Evolutionary conservation across 1,139 yeast genomes (phyloP), one percentile per base, ranked within the genome.

Genomic region (Blastobotrys malaysiensis): DNA sequence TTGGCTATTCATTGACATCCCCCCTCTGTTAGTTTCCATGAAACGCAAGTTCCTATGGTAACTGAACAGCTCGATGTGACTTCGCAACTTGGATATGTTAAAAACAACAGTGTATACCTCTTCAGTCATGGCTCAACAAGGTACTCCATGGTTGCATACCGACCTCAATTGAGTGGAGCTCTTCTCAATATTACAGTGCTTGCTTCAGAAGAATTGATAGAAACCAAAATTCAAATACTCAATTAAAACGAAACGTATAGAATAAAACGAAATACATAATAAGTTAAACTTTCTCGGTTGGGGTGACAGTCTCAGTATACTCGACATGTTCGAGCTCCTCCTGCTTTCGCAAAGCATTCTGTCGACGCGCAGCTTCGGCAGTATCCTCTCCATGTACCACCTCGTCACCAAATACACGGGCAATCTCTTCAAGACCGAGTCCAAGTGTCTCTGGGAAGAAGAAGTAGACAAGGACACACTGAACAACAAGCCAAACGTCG

Each of bases 371-470:
- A 13, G 51, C 18, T 11, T 43, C 27, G 9, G 16, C 14, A 43
- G 43, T 22, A 11, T 49, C 51, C 3, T 44, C 46, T 3, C 46
- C 46, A 9, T 44, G 46, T 4, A 57, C 52, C 19, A 53, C 36
- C 16, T 52, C 55, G 27, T 62, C 63, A 26, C 60, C 64, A 49
- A 61, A 60, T 7, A 59, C 61, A 16, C 52, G 54, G n/a, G 58
- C 52, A 48, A 95, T 89, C 70, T 91, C 97, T 70, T 93, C 99
- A 61, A 93, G 77, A 65, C 88, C 93, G 67, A 90, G 78, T 45
- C 95, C 95, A 4, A 95, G 83, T 46, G 95, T 82, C 73, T 93
- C 99, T 27, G 98, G 98, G 67, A 90, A 88, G 67, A 88, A 82
- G 78, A 89, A 85, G 73, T 75, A 86, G 47, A 88, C 87, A 67